Percentiles rank a stretch among this genome's conserved stretches.
These are phyloP conservation scores for Stachybotrys echinatus DNA, from an alignment of 2,329 filamentous ascomycete species.

Conservation along the genomic window DNA sequence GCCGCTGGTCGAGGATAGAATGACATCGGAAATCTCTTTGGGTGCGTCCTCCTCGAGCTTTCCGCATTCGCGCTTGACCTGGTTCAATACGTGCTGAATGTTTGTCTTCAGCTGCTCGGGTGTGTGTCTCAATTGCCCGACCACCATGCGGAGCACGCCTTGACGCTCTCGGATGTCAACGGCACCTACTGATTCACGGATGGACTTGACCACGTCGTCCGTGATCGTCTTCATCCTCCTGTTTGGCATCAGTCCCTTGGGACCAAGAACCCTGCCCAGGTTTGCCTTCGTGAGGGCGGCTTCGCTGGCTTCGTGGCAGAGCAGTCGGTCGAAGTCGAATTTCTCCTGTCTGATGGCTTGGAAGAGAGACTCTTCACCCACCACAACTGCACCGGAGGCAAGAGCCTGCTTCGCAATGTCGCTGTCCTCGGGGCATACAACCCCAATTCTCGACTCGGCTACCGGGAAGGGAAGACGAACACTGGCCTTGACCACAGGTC, in stretches of 20 bases:
- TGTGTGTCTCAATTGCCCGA: conserved; percentile 85
- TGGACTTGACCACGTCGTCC: conserved; percentile 66
- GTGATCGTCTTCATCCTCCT: conserved; percentile 85
- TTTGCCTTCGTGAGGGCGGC: conserved; percentile 75
- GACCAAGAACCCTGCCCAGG: conserved; percentile 77
- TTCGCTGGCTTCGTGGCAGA: conserved; percentile 78
- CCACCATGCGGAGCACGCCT: conserved; percentile 81
- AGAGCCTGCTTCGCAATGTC: conserved; percentile 68
- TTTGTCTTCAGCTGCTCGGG: conserved; percentile 83
- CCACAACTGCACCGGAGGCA: conserved; percentile 72
- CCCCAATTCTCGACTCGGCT: conserved; percentile 82
- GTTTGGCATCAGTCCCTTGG: conserved; percentile 88
- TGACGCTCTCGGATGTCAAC: conserved; percentile 81
- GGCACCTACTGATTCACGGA: conserved; percentile 78
- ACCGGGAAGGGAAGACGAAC: conserved; percentile 86
- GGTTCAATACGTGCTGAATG: conserved; percentile 68
- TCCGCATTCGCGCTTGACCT: conserved; percentile 73
- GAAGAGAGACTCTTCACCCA: conserved; percentile 84
- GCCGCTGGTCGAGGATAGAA: conserved; percentile 81
- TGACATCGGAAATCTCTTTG: conserved; percentile 51
- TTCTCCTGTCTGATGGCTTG: conserved; percentile 66
- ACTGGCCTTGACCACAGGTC: conserved; percentile 80
- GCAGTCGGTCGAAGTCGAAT: conserved; percentile 82
- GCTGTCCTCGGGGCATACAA: conserved; percentile 82
- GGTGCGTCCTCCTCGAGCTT: conserved; percentile 55